Percentiles rank a stretch among this genome's conserved stretches.
Evolutionary conservation across 495 filamentous ascomycete genomes (phyloP).

Genomic region (Talaromyces wortmannii): DNA sequence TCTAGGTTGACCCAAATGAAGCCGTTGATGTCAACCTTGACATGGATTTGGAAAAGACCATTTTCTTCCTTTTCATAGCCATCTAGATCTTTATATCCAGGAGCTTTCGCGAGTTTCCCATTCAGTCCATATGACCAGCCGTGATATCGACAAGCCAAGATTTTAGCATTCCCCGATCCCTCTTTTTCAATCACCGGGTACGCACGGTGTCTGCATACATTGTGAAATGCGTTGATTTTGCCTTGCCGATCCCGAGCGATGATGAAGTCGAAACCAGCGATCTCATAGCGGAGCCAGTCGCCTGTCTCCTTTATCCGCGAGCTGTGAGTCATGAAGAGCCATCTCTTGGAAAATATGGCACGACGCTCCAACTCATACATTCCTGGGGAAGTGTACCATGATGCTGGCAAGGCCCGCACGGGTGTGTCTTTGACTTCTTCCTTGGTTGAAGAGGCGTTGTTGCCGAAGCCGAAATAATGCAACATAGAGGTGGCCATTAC

Average conservation of each 20-base stretch:
- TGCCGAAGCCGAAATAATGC: conserved; percentile 23
- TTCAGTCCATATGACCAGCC: conserved; percentile 51
- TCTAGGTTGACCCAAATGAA: conserved; percentile 46
- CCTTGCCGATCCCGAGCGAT: conserved; percentile 35
- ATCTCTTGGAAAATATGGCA: conserved; percentile 42
- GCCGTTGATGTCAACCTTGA: conserved; percentile 40
- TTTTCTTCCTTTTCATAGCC: conserved; percentile 44
- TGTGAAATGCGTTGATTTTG: conserved; percentile 46
- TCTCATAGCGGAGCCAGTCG: conserved; percentile 39
- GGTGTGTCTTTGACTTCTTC: conserved; percentile 11
- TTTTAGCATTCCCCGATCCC: conserved; percentile 30
- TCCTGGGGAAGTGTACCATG: conserved; percentile 39
- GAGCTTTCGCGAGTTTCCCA: conserved; percentile 50
- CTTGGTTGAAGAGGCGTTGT: conserved; percentile 9
- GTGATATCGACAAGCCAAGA: conserved; percentile 50
- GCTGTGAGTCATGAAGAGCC: conserved; percentile 44
- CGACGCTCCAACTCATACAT: conserved; percentile 47
- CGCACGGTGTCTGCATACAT: conserved; percentile 46
- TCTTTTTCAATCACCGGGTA: conserved; percentile 39
- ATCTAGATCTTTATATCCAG: conserved; percentile 40
- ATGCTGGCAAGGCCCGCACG: conserved; percentile 35
- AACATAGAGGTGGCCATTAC: conserved; percentile 19
- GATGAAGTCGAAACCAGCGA: conserved; percentile 43
- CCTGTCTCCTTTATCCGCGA: conserved; percentile 36
- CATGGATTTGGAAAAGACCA: conserved; percentile 28